Percentiles rank a stretch among this genome's conserved stretches.
These are phyloP conservation scores for Magnusiomyces paraingens DNA, from an alignment of 1,139 yeast genomes.

Conservation along the genomic window DNA sequence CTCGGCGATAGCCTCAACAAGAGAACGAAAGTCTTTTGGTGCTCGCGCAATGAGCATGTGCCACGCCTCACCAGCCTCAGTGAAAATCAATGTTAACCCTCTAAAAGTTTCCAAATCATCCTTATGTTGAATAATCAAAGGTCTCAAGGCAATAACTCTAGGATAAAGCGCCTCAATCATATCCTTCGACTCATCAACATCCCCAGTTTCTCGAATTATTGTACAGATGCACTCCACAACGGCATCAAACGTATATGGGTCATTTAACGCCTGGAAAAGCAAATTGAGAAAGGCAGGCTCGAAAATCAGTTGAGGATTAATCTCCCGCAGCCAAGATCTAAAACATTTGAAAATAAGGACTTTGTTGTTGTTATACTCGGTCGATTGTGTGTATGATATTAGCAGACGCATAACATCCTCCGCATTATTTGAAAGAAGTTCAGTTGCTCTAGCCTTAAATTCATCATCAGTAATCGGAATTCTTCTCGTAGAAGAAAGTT, in stretches of 20 bases:
- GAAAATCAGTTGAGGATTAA: slow-evolving; percentile 62
- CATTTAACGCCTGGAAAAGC: slow-evolving; percentile 59
- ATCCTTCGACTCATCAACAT: slow-evolving; percentile 44
- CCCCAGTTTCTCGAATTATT: slow-evolving; percentile 74
- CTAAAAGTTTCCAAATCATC: slow-evolving; percentile 70
- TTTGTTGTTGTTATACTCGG: slow-evolving; percentile 32
- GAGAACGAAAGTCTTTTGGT: slow-evolving; percentile 63
- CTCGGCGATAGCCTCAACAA: slow-evolving; percentile 68
- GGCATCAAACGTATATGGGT: slow-evolving; percentile 72
- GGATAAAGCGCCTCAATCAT: slow-evolving; percentile 63
- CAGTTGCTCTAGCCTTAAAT: slow-evolving; percentile 55
- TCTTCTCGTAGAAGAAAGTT: slow-evolving; percentile 68
- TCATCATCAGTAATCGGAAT: slow-evolving; percentile 80
- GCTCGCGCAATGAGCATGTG: slow-evolving; percentile 73
- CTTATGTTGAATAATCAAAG: slow-evolving; percentile 40
- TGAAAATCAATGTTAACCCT: slow-evolving; percentile 68
- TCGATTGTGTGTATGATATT: slow-evolving; percentile 35
- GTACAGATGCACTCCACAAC: slow-evolving; percentile 81
- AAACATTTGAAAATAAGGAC: slow-evolving; percentile 62
- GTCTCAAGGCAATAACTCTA: slow-evolving; percentile 56
- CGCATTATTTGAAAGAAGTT: slow-evolving; percentile 60
- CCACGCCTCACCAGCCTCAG: slow-evolving; percentile 96
- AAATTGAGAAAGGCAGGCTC: slow-evolving; percentile 57
- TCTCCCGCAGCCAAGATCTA: slow-evolving; percentile 85
- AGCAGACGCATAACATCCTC: slow-evolving; percentile 60